Base-by-base conservation (phyloP, 495 filamentous ascomycete species). In the Podospora pseudocomata region DNA sequence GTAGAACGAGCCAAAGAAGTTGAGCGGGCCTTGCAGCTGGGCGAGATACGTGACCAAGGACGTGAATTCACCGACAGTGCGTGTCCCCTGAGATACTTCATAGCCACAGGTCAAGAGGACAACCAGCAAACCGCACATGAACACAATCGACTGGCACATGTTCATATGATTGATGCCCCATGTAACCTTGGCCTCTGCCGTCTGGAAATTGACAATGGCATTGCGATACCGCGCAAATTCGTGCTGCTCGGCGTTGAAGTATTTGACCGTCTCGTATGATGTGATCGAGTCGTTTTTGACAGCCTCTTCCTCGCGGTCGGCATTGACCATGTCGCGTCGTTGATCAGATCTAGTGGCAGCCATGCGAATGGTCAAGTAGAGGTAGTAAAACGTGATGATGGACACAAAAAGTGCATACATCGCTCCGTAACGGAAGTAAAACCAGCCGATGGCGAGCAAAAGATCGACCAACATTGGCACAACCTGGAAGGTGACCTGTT, bases 271-370 rank as follows among this genome's bases (percentile, higher is more conserved):
- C 78, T 99, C 95, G 76, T 98, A 99, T 13, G 93, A 95, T 49
- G 93, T 89, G 86, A 99, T 96, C 0, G 95, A 97, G 75, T 99
- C 96, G 72, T 97, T 97, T 81, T 97, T 98, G 63, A 97, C 93
- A 3, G 95, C 96, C 74, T 97, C 94, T 80, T 97, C 92, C 78
- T 97, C 92, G 63, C 96, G 86, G 66, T 92, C 92, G 16, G 93
- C 91, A 74, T 97, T 97, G 65, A 93, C 92, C 92, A 97, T 97
- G 71, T 94, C 87, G 65, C 95, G 84, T 71, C 94, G 86, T 70
- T 97, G 92, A 74, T 94, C 91, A 15, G 92, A 91, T 72, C 95
- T 85, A 87, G 92, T 97, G 69, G 94, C 90, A 27, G 96, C 95
- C 90, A 99, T 92, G 65, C 93, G 91, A 67, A 99, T 91, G 18